phyloP scores from a whole-genome alignment of 2,329 filamentous ascomycete species.

The Fusarium kyushuense region DNA sequence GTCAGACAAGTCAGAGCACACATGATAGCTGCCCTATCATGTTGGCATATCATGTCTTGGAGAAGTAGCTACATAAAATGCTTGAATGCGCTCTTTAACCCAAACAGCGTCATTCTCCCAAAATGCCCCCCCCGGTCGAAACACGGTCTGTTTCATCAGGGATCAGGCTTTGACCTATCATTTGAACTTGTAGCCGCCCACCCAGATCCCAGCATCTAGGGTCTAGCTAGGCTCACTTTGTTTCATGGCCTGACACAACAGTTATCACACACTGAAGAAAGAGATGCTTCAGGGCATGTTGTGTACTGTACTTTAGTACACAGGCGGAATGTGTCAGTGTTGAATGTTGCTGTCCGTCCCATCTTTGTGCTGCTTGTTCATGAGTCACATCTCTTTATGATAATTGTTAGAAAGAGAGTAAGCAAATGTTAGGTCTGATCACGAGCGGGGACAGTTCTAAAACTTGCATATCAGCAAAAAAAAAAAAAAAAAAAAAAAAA shows the following conservation, averaged over 20 bases:
- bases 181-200: conserved; percentile 40
- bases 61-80: not conserved
- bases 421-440: conserved; percentile 11
- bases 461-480: conserved; percentile 27
- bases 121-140: conserved; percentile 45
- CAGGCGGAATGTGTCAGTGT: conserved; percentile 11
- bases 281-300: conserved; percentile 19
- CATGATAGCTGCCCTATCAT: conserved; percentile 4
- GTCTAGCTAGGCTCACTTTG: conserved; percentile 44
- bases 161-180: conserved; percentile 45
- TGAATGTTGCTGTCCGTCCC: conserved; percentile 5
- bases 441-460: conserved; percentile 15
- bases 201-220: conserved; percentile 43
- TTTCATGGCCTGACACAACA: conserved; percentile 42
- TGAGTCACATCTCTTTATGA: not conserved
- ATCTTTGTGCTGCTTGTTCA: conserved; percentile 12
- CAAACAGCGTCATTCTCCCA: conserved; percentile 32
- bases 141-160: conserved; percentile 48
- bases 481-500: too few species aligned
- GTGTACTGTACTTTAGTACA: not conserved
- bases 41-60: not conserved
- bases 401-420: conserved; percentile 5
- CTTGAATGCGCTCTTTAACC: conserved; percentile 30
- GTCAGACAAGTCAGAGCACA: conserved; percentile 4
- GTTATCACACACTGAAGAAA: not conserved